Percentiles rank a stretch among this genome's conserved stretches.
These are phyloP conservation scores for Rhodomyrtus psidioides DNA, from an alignment of 441 rosid genomes.

Conservation along the genomic window DNA sequence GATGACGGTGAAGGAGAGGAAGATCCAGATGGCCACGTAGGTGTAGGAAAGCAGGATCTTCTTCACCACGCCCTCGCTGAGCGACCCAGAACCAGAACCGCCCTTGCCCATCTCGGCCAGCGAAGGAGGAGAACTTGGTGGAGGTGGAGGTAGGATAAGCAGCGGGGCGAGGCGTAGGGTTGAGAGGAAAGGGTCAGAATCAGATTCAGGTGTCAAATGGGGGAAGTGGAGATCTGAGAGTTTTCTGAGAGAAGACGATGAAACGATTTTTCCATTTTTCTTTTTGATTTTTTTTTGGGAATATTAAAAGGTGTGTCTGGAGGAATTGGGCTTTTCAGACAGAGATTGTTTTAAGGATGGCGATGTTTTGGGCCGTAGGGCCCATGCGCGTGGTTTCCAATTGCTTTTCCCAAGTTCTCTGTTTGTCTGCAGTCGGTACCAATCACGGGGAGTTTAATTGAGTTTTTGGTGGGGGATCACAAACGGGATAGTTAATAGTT, in stretches of 20 bases:
- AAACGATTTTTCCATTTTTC: neutral
- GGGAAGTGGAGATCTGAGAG: neutral
- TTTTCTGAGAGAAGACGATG: neutral
- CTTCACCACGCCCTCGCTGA: constrained; percentile 77
- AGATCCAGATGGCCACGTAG: constrained; percentile 94
- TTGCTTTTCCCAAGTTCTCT: neutral
- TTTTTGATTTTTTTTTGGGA: neutral
- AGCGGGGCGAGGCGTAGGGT: neutral
- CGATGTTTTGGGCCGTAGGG: neutral
- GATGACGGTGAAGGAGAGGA: constrained; percentile 96
- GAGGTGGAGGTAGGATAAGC: neutral
- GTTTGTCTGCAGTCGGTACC: neutral
- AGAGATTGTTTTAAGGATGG: neutral
- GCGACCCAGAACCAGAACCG: neutral
- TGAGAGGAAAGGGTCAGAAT: neutral
- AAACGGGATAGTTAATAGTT: too few species aligned
- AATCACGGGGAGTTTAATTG: neutral
- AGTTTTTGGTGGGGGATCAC: neutral
- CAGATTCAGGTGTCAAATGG: neutral
- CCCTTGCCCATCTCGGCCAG: neutral
- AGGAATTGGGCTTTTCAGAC: neutral
- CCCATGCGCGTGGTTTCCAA: neutral
- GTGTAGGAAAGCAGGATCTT: constrained; percentile 90
- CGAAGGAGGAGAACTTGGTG: constrained; percentile 23
- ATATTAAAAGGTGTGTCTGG: neutral